phyloP scores from a whole-genome alignment of 176 grass and related monocot species.

The Zea luxurians region DNA sequence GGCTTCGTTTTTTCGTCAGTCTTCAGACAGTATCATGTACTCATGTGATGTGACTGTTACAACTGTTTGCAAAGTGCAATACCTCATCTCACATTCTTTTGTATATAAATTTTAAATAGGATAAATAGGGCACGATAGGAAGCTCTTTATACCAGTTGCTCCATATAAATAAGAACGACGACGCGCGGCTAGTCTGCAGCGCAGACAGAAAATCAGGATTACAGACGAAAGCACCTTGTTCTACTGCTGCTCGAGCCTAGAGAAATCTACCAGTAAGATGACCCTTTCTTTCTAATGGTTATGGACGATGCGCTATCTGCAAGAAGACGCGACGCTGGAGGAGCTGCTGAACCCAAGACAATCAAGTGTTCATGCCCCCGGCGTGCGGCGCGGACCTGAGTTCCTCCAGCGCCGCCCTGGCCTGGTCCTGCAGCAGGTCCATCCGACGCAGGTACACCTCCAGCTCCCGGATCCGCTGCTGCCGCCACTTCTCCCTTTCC shows the following conservation, averaged over 20 bases:
- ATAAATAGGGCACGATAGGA: neutral
- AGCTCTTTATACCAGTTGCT: conserved; percentile 8
- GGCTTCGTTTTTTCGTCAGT: neutral
- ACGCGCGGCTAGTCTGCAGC: conserved; percentile 4
- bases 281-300: conserved; percentile 12
- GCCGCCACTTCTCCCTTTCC: conserved; percentile 75
- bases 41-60: neutral
- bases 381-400: too few species aligned
- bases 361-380: too few species aligned
- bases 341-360: conserved; percentile 7
- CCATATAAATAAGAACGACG: conserved; percentile 27
- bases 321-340: neutral
- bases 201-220: conserved; percentile 14
- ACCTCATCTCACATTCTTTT: neutral
- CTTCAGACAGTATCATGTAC: neutral
- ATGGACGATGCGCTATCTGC: conserved; percentile 43
- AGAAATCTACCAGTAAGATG: conserved; percentile 31
- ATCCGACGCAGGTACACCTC: conserved; percentile 87
- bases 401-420: neutral
- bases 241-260: conserved; percentile 26
- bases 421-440: conserved; percentile 76
- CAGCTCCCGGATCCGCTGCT: conserved; percentile 83
- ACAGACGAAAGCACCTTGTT: conserved; percentile 3
- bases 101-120: too few species aligned
- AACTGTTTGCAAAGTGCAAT: neutral